Evolutionary conservation across 1,284 basidiomycete species (phyloP).

Genomic region (Megacollybia platyphylla): DNA sequence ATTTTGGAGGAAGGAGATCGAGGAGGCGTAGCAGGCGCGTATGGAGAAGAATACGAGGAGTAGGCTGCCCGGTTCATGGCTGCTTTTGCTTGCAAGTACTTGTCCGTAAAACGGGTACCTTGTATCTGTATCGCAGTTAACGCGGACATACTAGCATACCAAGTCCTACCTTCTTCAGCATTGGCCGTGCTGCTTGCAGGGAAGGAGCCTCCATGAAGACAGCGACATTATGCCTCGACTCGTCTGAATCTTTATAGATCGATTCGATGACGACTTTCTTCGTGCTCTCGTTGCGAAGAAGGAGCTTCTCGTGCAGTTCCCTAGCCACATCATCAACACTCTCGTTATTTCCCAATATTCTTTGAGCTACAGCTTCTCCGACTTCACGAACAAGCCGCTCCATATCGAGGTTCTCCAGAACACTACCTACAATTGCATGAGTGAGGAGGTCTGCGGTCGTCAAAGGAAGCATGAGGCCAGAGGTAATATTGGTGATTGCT

Average conservation of each 20-base stretch:
- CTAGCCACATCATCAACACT: constrained; percentile 94
- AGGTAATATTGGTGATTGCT: constrained; percentile 86
- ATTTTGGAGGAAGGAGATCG: constrained; percentile 25
- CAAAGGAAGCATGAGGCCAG: constrained; percentile 89
- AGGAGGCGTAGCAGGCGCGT: constrained; percentile 34
- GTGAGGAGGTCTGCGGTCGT: constrained; percentile 93
- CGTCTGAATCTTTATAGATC: constrained; percentile 86
- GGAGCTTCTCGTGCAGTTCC: constrained; percentile 83
- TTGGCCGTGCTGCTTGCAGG: constrained; percentile 65
- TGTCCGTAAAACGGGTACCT: constrained; percentile 88
- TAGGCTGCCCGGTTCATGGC: constrained; percentile 34
- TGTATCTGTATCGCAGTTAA: constrained; percentile 45
- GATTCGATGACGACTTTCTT: constrained; percentile 95
- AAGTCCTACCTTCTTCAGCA: constrained; percentile 59
- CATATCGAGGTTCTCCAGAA: constrained; percentile 97
- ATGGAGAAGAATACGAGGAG: constrained; percentile 29
- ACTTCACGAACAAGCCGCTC: constrained; percentile 92
- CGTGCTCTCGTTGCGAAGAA: constrained; percentile 90
- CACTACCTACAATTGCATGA: constrained; percentile 96
- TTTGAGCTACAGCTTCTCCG: constrained; percentile 84
- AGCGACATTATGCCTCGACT: constrained; percentile 82
- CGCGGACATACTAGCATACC: constrained; percentile 7
- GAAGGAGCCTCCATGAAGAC: constrained; percentile 73
- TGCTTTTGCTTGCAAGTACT: constrained; percentile 74
- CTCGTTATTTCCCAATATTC: constrained; percentile 81